These are phyloP conservation scores for Syzygium aromaticum DNA, from an alignment of 345 rosid genomes.

Conservation along the genomic window DNA sequence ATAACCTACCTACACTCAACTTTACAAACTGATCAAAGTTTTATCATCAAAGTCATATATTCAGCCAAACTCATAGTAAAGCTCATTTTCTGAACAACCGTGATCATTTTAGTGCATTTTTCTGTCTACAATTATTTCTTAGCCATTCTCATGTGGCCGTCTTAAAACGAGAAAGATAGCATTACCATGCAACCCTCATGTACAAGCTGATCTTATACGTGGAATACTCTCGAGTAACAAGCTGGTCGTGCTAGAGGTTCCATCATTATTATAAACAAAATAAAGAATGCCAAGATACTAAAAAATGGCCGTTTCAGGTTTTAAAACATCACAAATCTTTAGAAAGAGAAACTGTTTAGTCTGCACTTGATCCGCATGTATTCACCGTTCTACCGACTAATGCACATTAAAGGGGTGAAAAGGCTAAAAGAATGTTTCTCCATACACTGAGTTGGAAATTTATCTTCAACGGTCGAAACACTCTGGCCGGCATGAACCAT, in stretches of 20 bases:
- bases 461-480: not conserved
- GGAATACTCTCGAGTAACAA: not conserved
- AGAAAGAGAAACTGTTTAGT: not conserved
- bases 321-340: not conserved
- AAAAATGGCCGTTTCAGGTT: not conserved
- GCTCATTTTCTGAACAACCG: not conserved
- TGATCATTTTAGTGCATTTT: not conserved
- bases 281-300: not conserved
- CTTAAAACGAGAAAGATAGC: not conserved
- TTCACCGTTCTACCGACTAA: not conserved
- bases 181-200: not conserved
- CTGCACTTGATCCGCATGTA: not conserved
- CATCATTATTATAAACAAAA: not conserved
- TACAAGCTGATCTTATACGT: not conserved
- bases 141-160: not conserved
- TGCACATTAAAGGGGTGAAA: not conserved
- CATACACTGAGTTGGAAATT: not conserved
- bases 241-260: not conserved
- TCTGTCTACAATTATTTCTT: not conserved
- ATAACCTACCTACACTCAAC: not conserved
- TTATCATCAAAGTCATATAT: not conserved
- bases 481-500: not conserved
- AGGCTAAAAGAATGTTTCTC: not conserved
- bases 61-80: not conserved
- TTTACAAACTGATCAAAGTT: not conserved